phyloP scores from a whole-genome alignment of 345 rosid genomes.

The Rhodomyrtus tomentosa region DNA sequence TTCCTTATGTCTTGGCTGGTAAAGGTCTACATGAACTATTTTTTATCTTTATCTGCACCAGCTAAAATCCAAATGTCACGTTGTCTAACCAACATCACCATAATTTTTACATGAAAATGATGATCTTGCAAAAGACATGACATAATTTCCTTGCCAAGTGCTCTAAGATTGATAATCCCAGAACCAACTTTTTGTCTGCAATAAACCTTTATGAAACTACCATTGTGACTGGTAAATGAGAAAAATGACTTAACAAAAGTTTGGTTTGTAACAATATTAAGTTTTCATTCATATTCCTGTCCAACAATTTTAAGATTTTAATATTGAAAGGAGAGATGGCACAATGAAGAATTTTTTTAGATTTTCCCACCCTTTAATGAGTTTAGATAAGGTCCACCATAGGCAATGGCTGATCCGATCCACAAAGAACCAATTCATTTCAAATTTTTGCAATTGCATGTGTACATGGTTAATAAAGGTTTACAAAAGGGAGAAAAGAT shows the following conservation, averaged over 20 bases:
- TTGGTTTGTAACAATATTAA: not conserved
- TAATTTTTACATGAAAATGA: not conserved
- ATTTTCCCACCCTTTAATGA: not conserved
- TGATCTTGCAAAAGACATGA: not conserved
- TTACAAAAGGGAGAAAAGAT: not conserved
- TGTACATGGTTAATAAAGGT: not conserved
- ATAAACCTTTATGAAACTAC: not conserved
- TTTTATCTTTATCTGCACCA: not conserved
- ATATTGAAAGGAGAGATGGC: not conserved
- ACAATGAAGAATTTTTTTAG: fast-evolving
- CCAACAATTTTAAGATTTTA: not conserved
- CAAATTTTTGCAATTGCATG: not conserved
- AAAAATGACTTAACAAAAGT: not conserved
- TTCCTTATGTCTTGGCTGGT: not conserved
- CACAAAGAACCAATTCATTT: not conserved
- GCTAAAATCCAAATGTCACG: not conserved
- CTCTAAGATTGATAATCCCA: not conserved
- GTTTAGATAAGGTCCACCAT: not conserved
- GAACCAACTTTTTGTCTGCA: not conserved
- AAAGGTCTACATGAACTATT: not conserved
- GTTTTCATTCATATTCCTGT: not conserved
- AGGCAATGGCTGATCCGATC: not conserved
- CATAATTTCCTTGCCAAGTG: not conserved
- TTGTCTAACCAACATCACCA: not conserved
- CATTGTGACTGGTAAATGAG: not conserved